Base-by-base conservation (phyloP, 495 filamentous ascomycete genomes). In the Talaromyces ruber region DNA sequence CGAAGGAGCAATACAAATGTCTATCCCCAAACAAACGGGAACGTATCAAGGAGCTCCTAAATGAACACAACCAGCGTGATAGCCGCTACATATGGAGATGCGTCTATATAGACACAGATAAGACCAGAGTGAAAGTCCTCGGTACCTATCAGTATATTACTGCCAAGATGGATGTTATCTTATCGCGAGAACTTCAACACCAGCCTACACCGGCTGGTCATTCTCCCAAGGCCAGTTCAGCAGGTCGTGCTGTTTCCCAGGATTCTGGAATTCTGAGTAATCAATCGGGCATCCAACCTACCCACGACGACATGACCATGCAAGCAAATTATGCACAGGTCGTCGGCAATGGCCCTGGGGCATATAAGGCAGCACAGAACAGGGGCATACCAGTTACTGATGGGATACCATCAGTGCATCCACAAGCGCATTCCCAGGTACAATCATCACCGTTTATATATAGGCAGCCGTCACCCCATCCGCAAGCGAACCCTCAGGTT, bases 91-190 rank as follows among this genome's bases (percentile, higher is more conserved):
- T 75, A 54, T 76, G 75, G 75, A 72, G 66, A 16, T 75, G 66
- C 52, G 72, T 73, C 11, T 78, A 76, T 66, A 71, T 69, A 6
- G 72, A 76, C 32, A 71, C 72, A 47, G 63, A 70, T 4, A 63
- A 63, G 14, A 64, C 61, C 43, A 53, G 50, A 24, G 12, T 28
- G 24, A 24, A 4, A 9, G 18, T 3, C 18, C 3, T 53, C 25
- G 50, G 50, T 1, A 24, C 1, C 6, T 7, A 18, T 0, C 50
- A 71, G 45, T 71, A 71, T 21, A 73, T 74, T 30, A 74, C 70
- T 7, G 58, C 68, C n/a, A 72, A 68, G 1, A 71, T 76, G 70
- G 65, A 75, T 26, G 65, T 76, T n/a, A 71, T 78, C n/a, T 39
- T 76, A 14, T 66, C 73, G 71, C 64, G 69, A 47, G 71, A 68